Evolutionary conservation across 1,284 basidiomycete species (phyloP).

Genomic region (Malassezia brasiliensis): DNA sequence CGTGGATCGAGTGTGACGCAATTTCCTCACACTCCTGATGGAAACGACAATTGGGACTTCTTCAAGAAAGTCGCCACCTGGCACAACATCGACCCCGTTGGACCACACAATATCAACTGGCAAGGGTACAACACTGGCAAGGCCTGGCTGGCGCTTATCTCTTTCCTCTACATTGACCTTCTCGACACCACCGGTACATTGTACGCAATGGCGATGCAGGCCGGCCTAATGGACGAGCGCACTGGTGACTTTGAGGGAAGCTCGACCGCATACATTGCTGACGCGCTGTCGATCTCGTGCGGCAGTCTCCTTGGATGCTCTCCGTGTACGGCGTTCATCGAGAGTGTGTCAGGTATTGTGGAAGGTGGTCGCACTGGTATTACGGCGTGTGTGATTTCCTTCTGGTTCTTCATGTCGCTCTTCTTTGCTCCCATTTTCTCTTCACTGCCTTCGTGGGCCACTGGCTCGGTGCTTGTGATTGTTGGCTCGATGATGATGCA

Average conservation of each 20-base stretch:
- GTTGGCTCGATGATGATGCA: conserved; percentile 82
- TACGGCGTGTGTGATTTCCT: conserved; percentile 64
- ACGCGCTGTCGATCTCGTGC: conserved; percentile 70
- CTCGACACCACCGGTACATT: conserved; percentile 59
- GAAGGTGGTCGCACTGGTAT: conserved; percentile 83
- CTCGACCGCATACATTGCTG: conserved; percentile 61
- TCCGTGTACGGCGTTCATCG: conserved; percentile 77
- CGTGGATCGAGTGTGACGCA: conserved; percentile 67
- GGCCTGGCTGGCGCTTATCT: conserved; percentile 74
- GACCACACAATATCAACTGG: conserved; percentile 56
- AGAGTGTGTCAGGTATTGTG: conserved; percentile 56
- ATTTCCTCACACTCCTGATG: conserved; percentile 64
- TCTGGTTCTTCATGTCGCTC: conserved; percentile 72
- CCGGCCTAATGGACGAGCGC: conserved; percentile 72
- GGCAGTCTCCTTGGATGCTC: conserved; percentile 74
- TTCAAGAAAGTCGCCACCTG: conserved; percentile 79
- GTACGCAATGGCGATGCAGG: conserved; percentile 83
- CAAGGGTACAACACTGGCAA: conserved; percentile 57
- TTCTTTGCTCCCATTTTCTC: conserved; percentile 87
- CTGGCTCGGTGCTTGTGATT: conserved; percentile 73
- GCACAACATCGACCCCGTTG: conserved; percentile 47
- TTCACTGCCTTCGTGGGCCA: conserved; percentile 76
- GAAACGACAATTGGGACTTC: conserved; percentile 67
- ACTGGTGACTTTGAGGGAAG: conserved; percentile 80
- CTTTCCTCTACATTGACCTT: conserved; percentile 72